phyloP scores from a whole-genome alignment of 2,329 filamentous ascomycete genomes.

The Metarhizium brunneum region DNA sequence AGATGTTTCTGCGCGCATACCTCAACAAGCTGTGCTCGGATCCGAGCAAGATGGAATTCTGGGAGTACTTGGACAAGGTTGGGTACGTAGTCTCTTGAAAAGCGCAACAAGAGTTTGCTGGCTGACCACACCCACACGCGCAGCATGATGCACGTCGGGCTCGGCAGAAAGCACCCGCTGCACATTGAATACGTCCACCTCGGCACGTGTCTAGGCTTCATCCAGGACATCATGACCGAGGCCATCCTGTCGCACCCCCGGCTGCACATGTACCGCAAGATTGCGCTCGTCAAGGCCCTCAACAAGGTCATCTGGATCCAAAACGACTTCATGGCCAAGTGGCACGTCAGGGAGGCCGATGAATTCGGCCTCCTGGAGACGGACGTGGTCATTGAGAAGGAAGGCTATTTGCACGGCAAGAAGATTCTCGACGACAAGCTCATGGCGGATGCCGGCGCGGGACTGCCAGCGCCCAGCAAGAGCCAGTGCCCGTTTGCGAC shows the following conservation, averaged over 20 bases:
- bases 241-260: conserved; percentile 64
- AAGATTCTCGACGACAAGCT: conserved; percentile 39
- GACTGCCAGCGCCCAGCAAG: not conserved
- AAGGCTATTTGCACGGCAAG: conserved; percentile 56
- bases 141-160: conserved; percentile 73
- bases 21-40: conserved; percentile 67
- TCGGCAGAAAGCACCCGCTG: conserved; percentile 60
- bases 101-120: not conserved
- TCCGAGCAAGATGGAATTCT: conserved; percentile 66
- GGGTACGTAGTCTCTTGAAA: conserved; percentile 38
- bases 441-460: not conserved
- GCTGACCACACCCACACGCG: not conserved
- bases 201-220: conserved; percentile 60
- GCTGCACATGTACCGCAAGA: conserved; percentile 58
- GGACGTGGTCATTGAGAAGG: conserved; percentile 44
- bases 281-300: conserved; percentile 64
- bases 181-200: conserved; percentile 78
- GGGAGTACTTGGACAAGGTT: conserved; percentile 78
- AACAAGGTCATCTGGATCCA: conserved; percentile 83
- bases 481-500: not conserved
- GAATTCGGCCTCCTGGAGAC: conserved; percentile 42
- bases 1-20: conserved; percentile 71
- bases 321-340: conserved; percentile 78
- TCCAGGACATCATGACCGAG: conserved; percentile 69
- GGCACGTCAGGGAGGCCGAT: conserved; percentile 62